Conservation (phyloP, 306 rosid species). For the Hippophae tibetana region DNA sequence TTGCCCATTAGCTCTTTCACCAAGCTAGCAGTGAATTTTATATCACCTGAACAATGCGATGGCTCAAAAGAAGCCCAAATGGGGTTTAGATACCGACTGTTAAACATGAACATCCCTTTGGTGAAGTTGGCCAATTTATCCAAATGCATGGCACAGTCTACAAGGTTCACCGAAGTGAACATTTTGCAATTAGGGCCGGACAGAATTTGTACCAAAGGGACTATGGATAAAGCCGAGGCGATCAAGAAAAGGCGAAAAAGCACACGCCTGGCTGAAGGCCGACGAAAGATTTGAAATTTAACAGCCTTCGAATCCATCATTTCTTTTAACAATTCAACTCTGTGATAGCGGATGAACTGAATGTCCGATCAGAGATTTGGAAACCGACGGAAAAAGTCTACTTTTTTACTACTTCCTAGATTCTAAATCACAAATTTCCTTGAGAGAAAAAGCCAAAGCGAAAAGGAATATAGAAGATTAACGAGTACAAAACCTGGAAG, state of each 20-base stretch:
- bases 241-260: conserved; percentile 46
- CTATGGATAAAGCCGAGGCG: conserved; percentile 47
- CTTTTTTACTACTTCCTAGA: background rate
- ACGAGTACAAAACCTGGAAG: conserved; percentile 95
- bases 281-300: conserved; percentile 37
- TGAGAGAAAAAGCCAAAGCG: conserved; percentile 22
- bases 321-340: conserved; percentile 5
- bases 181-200: conserved; percentile 35
- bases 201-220: conserved; percentile 45
- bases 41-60: conserved; percentile 28
- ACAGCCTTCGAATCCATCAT: conserved; percentile 39
- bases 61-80: conserved; percentile 51
- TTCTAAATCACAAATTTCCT: background rate
- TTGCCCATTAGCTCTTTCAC: conserved; percentile 36
- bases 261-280: conserved; percentile 39
- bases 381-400: background rate
- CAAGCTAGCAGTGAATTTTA: conserved; percentile 39
- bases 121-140: conserved; percentile 11
- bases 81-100: conserved; percentile 36
- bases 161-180: conserved; percentile 28
- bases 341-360: background rate
- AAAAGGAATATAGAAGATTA: conserved; percentile 18
- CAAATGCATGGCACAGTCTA: conserved; percentile 30
- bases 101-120: conserved; percentile 40
- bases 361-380: background rate